Percentiles rank a stretch among this genome's conserved stretches.
phyloP scores from a whole-genome alignment of 192 early-diverging fungal species.

The Rhizophagus clarus region DNA sequence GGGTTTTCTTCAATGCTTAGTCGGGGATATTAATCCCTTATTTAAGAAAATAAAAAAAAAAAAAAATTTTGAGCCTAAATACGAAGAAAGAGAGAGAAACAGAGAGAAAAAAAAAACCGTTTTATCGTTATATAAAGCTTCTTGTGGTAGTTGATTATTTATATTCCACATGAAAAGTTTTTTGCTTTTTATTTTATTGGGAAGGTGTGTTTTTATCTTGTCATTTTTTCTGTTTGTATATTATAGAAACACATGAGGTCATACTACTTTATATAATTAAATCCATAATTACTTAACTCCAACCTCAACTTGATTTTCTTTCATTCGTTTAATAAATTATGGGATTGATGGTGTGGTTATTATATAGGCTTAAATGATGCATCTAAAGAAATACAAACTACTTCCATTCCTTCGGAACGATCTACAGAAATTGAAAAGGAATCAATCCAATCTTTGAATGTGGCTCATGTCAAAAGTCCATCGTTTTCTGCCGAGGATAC shows the following conservation, averaged over 20 bases:
- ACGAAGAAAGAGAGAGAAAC: background rate
- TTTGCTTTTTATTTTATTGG: conserved; percentile 27
- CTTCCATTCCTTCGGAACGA: conserved; percentile 29
- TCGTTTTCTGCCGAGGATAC: conserved; percentile 9
- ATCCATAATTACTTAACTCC: conserved; percentile 9
- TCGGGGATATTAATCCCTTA: conserved; percentile 30
- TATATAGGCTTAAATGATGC: conserved; percentile 31
- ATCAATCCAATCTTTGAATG: conserved; percentile 16
- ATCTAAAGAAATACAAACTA: conserved; percentile 30
- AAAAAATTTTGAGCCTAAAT: conserved; percentile 12
- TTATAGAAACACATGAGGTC: background rate
- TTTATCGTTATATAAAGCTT: conserved; percentile 1
- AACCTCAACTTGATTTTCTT: background rate
- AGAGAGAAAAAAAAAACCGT: conserved; percentile 2
- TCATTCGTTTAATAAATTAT: background rate
- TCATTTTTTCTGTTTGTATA: conserved; percentile 10
- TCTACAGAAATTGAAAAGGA: conserved; percentile 20
- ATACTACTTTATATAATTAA: background rate
- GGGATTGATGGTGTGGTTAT: background rate
- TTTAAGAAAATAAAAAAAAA: conserved; percentile 8
- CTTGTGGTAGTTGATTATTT: conserved; percentile 19
- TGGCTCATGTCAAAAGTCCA: conserved; percentile 6
- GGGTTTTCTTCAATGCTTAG: conserved; percentile 37
- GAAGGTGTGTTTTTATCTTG: conserved; percentile 22
- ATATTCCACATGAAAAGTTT: conserved; percentile 6